Conservation (phyloP, 1,139 yeast genomes). For the Meyerozyma sp. region DNA sequence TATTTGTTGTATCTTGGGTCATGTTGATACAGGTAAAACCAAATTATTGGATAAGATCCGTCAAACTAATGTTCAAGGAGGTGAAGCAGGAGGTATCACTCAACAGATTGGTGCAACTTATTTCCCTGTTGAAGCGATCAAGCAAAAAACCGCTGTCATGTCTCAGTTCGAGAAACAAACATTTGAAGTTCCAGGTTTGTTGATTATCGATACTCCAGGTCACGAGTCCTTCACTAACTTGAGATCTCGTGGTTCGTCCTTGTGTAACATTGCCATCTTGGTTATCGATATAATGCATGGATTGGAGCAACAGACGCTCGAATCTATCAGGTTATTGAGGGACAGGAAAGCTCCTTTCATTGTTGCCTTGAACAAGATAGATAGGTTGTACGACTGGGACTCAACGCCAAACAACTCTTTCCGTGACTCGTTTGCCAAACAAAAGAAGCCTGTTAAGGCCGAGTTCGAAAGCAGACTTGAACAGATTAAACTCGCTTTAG, state of each 20-base stretch:
- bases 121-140: conserved; percentile 94
- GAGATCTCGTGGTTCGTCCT: conserved; percentile 97
- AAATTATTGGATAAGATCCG: conserved; percentile 93
- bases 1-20: conserved; percentile 97
- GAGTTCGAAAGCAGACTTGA: conserved; percentile 88
- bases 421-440: conserved; percentile 87
- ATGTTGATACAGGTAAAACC: conserved; percentile 99
- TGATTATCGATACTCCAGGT: conserved; percentile 97
- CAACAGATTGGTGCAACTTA: conserved; percentile 99
- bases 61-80: conserved; percentile 99
- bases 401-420: conserved; percentile 84
- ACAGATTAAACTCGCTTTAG: conserved; percentile 82
- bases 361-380: conserved; percentile 95
- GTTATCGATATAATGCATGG: conserved; percentile 99
- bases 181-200: conserved; percentile 93
- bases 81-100: conserved; percentile 99
- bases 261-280: conserved; percentile 97
- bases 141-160: conserved; percentile 89
- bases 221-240: conserved; percentile 98
- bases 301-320: conserved; percentile 93
- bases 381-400: conserved; percentile 95
- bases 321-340: conserved; percentile 84
- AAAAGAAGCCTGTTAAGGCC: conserved; percentile 76
- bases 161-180: conserved; percentile 76
- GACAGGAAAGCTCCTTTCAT: conserved; percentile 97